These are phyloP conservation scores for Teunomyces panamensis DNA, from an alignment of 805 yeast genomes.

Conservation along the genomic window DNA sequence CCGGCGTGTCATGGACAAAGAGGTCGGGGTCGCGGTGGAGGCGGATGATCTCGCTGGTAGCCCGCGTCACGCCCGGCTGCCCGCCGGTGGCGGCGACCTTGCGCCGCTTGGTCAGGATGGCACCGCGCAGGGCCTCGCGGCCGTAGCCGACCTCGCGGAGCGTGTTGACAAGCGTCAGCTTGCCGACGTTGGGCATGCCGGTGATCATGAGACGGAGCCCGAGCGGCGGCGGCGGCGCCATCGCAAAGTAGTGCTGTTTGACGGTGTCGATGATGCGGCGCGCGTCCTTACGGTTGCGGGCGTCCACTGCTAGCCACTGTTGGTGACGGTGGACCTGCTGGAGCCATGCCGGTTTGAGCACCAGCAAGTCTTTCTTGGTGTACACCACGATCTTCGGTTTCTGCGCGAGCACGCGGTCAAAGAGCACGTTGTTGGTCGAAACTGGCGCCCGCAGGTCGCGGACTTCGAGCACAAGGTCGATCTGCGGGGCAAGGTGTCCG, in stretches of 20 bases:
- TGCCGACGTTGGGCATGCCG: slow-evolving; percentile 99
- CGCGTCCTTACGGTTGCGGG: slow-evolving; percentile 51
- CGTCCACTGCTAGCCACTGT: slow-evolving; percentile 51
- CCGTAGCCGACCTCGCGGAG: slow-evolving; percentile 48
- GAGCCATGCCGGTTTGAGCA: slow-evolving; percentile 35
- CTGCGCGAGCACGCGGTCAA: slow-evolving; percentile 60
- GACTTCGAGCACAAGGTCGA: slow-evolving; percentile 79
- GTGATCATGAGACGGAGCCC: slow-evolving; percentile 75
- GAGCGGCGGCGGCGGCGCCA: slow-evolving; percentile 75
- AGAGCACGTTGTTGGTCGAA: slow-evolving; percentile 74
- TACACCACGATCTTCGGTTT: slow-evolving; percentile 65
- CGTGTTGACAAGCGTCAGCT: slow-evolving; percentile 80
- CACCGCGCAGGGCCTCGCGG: slow-evolving; percentile 14
- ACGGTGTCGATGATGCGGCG: slow-evolving; percentile 48
- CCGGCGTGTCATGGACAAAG: slow-evolving; percentile 85
- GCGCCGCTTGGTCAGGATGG: slow-evolving; percentile 30
- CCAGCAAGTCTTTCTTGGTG: slow-evolving; percentile 68
- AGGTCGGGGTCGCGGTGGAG: slow-evolving; percentile 61
- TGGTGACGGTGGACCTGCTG: slow-evolving; percentile 36
- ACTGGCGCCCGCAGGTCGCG: slow-evolving; percentile 90
- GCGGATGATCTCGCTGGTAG: slow-evolving; percentile 71
- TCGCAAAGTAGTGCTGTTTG: slow-evolving; percentile 38
- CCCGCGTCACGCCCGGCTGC: slow-evolving; percentile 85
- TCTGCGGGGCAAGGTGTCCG: slow-evolving; percentile 68
- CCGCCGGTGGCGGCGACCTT: slow-evolving; percentile 86